Conservation (phyloP, 768 basidiomycete genomes). For the Pisolithus tinctorius region DNA sequence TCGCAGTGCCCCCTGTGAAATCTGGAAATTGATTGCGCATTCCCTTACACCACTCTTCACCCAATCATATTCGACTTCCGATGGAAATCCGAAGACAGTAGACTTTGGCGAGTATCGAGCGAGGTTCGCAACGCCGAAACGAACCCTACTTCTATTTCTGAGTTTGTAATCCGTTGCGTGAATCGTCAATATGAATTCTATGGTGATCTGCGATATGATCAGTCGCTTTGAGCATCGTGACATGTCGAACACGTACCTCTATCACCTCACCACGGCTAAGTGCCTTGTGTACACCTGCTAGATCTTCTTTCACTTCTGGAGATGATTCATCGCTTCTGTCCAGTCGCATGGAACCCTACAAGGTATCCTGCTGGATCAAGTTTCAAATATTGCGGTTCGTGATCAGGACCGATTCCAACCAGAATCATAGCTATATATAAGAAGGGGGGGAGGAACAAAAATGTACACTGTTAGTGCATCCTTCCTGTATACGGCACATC, state of each 20-base stretch:
- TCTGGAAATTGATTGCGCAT: too few species aligned
- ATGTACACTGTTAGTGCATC: too few species aligned
- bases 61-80: too few species aligned
- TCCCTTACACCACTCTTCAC: too few species aligned
- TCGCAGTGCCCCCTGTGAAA: too few species aligned
- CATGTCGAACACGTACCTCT: constrained; percentile 52
- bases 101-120: too few species aligned
- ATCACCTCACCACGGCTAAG: constrained; percentile 76
- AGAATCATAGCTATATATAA: constrained; percentile 77
- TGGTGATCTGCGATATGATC: constrained; percentile 59
- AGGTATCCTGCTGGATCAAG: constrained; percentile 98
- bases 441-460: neutral
- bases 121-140: constrained; percentile 49
- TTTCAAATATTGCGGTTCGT: constrained; percentile 96
- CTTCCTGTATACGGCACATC: neutral
- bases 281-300: constrained; percentile 65
- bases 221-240: neutral
- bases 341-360: constrained; percentile 95
- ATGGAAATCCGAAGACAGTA: too few species aligned
- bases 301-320: constrained; percentile 99
- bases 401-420: constrained; percentile 86
- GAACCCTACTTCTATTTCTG: constrained; percentile 92
- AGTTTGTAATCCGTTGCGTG: constrained; percentile 96
- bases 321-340: constrained; percentile 96
- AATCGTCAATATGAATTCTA: constrained; percentile 90